Evolutionary conservation across 1,284 basidiomycete genomes (phyloP).

Genomic region (Cerrena zonata): DNA sequence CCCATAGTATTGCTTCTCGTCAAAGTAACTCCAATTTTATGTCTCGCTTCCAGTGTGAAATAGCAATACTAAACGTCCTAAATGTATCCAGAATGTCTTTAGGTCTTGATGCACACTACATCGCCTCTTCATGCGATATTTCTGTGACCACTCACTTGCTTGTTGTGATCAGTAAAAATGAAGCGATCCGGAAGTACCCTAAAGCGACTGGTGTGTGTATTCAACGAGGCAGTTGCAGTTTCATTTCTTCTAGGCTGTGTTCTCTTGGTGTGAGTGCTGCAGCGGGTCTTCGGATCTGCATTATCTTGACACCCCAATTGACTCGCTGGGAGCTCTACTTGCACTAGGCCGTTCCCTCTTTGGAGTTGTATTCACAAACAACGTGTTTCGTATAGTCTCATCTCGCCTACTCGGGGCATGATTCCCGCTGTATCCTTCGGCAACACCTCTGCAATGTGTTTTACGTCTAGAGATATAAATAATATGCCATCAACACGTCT

Average conservation of each 20-base stretch:
- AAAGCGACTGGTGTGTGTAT: background rate
- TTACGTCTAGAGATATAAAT: background rate
- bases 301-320: background rate
- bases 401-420: background rate
- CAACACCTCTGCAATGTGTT: background rate
- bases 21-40: too few species aligned
- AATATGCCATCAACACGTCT: too few species aligned
- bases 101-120: background rate
- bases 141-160: background rate
- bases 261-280: background rate
- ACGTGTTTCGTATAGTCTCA: background rate
- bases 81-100: background rate
- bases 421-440: conserved; percentile 1
- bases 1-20: too few species aligned
- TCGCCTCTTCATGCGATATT: background rate
- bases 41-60: too few species aligned
- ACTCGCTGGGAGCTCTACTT: too few species aligned
- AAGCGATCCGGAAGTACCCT: background rate
- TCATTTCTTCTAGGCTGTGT: background rate
- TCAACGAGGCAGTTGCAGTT: conserved; percentile 9
- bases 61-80: too few species aligned
- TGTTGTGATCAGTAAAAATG: too few species aligned
- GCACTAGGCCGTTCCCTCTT: too few species aligned
- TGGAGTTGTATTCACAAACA: too few species aligned
- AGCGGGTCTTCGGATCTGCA: conserved; percentile 2